Conservation (phyloP, 495 filamentous ascomycete species). For the Aspergillus cavernicola region DNA sequence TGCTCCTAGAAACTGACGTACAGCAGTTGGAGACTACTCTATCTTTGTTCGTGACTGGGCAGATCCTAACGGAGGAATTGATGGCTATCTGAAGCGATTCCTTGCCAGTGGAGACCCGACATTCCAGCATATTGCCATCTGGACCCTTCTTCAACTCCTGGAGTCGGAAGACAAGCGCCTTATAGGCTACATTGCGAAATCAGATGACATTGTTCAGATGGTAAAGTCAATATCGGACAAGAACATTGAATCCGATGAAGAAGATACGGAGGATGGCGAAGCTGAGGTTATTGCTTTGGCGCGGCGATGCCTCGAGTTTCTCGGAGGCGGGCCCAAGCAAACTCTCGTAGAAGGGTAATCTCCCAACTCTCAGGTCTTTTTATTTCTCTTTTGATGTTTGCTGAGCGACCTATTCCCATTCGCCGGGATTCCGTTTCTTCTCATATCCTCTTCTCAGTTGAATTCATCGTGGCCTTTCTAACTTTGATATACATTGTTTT, state of each 20-base stretch:
- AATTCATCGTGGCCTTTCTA: conserved; percentile 3
- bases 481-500: conserved; percentile 16
- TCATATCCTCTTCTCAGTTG: conserved; percentile 10
- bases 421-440: conserved; percentile 12
- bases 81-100: conserved; percentile 90
- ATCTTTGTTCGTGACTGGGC: conserved; percentile 94
- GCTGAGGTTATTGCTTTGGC: conserved; percentile 93
- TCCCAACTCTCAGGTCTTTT: not conserved
- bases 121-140: conserved; percentile 98
- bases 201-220: conserved; percentile 84
- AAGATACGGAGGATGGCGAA: conserved; percentile 86
- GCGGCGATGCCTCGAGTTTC: conserved; percentile 79
- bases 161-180: conserved; percentile 89
- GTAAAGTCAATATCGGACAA: conserved; percentile 86
- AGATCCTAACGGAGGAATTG: conserved; percentile 88
- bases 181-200: conserved; percentile 78
- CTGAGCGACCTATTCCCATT: conserved; percentile 15
- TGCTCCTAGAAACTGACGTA: conserved; percentile 1
- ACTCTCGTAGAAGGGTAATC: conserved; percentile 54
- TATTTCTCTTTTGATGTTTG: conserved; percentile 4
- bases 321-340: conserved; percentile 60
- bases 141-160: conserved; percentile 91
- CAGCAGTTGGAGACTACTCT: conserved; percentile 88
- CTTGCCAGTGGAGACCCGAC: conserved; percentile 91
- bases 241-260: conserved; percentile 85